Evolutionary conservation across 768 basidiomycete genomes (phyloP), one percentile per base, ranked within the genome.

Genomic region (Pleurotus platypus): DNA sequence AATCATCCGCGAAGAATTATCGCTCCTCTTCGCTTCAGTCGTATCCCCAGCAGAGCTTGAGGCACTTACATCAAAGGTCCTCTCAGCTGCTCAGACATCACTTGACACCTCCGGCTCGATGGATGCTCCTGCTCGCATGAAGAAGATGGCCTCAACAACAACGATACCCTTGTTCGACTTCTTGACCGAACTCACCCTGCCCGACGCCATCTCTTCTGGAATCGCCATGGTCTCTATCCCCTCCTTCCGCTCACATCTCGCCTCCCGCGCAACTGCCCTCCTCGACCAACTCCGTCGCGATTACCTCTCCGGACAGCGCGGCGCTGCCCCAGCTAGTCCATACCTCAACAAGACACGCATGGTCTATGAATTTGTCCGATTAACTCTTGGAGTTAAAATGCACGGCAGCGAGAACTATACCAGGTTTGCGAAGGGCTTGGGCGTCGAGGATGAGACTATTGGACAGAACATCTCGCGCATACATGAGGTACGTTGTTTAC

Each of bases 401-500:
- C 85, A 91, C 56, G 90, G 90, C 5, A 66, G 72, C n/a, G 88
- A 89, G 62, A 93, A 93, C 66, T 68, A 81, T 43, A 65, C 60
- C 12, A 64, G 67, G 37, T 82, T 82, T 55, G 66, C 60, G 1
- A 73, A 75, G 49, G 78, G 74, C 1, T 66, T 79, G 22, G 77
- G 78, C 20, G 69, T 71, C 9, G 78, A 79, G 46, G 78, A 89
- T 39, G 75, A 70, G 5, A 87, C 86, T 0, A 72, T 90, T 49
- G 91, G 92, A 2, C 79, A 87, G 68, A 85, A 85, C 62, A 82
- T 92, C n/a, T 79, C 86, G 5, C 72, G 76, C 55, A 89, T 93
- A 55, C 84, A 89, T 51, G 91, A 92, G 75, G 79, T 79, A 51
- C 39, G 76, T 64, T 38, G 12, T 56, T 8, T 49, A 16, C 46